Percentiles rank a stretch among this genome's conserved stretches.
These are phyloP conservation scores for Eragrostis curvula DNA, from an alignment of 176 grass and related monocot species.

Conservation along the genomic window DNA sequence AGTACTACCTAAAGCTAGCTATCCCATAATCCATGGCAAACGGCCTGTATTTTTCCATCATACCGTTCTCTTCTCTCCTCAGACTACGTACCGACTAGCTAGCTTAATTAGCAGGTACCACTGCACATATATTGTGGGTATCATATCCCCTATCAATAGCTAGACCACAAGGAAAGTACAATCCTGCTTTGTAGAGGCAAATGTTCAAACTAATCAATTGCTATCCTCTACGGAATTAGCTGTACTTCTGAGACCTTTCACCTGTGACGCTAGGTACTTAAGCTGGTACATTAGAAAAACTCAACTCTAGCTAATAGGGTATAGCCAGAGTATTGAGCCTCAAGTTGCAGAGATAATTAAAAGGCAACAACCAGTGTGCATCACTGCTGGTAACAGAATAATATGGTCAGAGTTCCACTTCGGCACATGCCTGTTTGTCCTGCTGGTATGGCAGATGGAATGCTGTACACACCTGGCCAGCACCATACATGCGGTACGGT, in stretches of 20 bases:
- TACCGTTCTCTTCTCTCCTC: neutral
- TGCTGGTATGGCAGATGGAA: neutral
- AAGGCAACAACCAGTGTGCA: neutral
- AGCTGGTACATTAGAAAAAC: constrained; percentile 24
- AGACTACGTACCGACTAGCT: neutral
- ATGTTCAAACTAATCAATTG: constrained; percentile 22
- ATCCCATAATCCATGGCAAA: too few relatives aligned
- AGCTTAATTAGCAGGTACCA: too few relatives aligned
- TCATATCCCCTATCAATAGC: too few relatives aligned
- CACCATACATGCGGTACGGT: neutral
- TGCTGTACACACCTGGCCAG: neutral
- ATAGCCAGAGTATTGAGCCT: neutral
- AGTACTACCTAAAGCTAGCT: neutral
- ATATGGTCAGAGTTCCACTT: constrained; percentile 30
- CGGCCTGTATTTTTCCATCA: constrained; percentile 6
- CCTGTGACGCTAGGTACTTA: neutral
- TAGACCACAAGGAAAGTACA: neutral
- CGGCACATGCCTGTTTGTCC: neutral
- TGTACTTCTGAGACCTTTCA: constrained; percentile 6
- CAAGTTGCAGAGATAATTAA: neutral
- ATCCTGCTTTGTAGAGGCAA: neutral
- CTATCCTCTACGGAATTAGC: constrained; percentile 11
- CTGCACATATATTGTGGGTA: neutral
- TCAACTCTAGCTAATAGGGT: neutral
- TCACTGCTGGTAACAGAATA: neutral